Evolutionary conservation across 1,284 basidiomycete species (phyloP).

Genomic region (Cutaneotrichosporon curvatum): DNA sequence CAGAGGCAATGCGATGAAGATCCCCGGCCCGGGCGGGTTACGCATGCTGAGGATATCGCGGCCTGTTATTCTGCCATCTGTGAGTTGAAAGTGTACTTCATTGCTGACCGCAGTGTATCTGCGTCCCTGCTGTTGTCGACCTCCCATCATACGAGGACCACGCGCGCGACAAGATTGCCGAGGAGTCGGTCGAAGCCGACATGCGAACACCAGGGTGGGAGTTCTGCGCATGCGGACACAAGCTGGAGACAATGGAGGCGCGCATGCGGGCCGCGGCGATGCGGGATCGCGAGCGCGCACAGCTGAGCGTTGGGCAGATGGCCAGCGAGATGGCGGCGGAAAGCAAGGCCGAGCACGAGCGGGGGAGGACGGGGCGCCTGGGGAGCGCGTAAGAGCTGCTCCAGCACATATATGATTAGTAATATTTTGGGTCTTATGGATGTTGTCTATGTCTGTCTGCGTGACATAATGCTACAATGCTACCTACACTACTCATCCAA

Average conservation of each 20-base stretch:
- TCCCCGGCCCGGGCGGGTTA: slow-evolving; percentile 31
- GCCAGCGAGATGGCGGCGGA: neutral
- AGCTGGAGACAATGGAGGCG: slow-evolving; percentile 26
- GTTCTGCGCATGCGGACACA: slow-evolving; percentile 29
- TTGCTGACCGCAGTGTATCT: slow-evolving; percentile 4
- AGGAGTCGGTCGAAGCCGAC: neutral
- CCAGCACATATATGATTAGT: neutral
- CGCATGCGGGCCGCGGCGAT: slow-evolving; percentile 14
- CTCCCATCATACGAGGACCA: slow-evolving; percentile 12
- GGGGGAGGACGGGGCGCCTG: neutral
- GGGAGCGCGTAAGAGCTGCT: neutral
- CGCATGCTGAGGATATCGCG: slow-evolving; percentile 36
- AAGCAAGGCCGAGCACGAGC: slow-evolving; percentile 4
- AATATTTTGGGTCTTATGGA: neutral
- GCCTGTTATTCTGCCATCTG: slow-evolving; percentile 33
- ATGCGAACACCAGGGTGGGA: slow-evolving; percentile 9
- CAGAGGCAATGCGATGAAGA: slow-evolving; percentile 17
- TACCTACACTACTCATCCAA: slow-evolving; percentile 7
- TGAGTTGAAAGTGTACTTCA: neutral
- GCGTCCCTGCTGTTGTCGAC: slow-evolving; percentile 14
- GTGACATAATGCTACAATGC: neutral
- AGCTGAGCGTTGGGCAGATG: neutral
- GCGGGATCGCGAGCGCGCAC: neutral
- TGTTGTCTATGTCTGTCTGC: neutral
- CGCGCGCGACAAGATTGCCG: slow-evolving; percentile 1